These are phyloP conservation scores for Dicorynia guianensis DNA, from an alignment of 306 rosid genomes.

Conservation along the genomic window DNA sequence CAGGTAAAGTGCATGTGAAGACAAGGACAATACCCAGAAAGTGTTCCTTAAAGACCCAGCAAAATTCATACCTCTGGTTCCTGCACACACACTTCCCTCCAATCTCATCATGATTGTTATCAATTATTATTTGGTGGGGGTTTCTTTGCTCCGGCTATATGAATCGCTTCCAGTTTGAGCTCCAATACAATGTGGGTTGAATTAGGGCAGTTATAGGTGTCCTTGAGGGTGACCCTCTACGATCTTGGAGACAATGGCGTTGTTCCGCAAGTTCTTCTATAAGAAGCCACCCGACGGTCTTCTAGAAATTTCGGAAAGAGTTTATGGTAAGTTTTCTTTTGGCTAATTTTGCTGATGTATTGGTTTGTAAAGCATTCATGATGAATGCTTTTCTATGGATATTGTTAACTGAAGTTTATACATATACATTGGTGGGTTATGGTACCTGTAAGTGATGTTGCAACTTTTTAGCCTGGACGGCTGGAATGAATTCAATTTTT, in stretches of 20 bases:
- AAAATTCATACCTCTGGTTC: conserved; percentile 69
- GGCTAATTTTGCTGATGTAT: conserved; percentile 36
- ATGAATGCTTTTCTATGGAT: conserved; percentile 13
- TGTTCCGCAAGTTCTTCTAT: conserved; percentile 89
- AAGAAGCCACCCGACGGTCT: conserved; percentile 99
- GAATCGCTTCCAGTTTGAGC: conserved; percentile 36
- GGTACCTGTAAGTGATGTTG: conserved; percentile 36
- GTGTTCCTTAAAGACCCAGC: conserved; percentile 75
- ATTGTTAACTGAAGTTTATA: conserved; percentile 22
- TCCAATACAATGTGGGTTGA: conserved; percentile 53
- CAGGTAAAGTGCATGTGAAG: conserved; percentile 62
- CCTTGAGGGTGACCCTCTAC: conserved; percentile 39
- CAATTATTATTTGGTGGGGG: conserved; percentile 43
- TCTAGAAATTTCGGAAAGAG: conserved; percentile 90
- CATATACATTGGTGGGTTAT: conserved; percentile 24
- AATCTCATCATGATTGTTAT: conserved; percentile 46
- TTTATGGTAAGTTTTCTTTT: conserved; percentile 75
- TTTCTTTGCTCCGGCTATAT: conserved; percentile 45
- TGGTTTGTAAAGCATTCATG: conserved; percentile 33
- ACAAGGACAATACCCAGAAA: conserved; percentile 51
- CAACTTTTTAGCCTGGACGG: conserved; percentile 10
- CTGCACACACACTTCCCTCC: conserved; percentile 61
- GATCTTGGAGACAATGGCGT: conserved; percentile 78
- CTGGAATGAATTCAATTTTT: conserved; percentile 11
- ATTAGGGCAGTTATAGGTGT: conserved; percentile 47